Evolutionary conservation across 140 eudicot genomes (phyloP).

Genomic region (Erigeron philadelphicus): DNA sequence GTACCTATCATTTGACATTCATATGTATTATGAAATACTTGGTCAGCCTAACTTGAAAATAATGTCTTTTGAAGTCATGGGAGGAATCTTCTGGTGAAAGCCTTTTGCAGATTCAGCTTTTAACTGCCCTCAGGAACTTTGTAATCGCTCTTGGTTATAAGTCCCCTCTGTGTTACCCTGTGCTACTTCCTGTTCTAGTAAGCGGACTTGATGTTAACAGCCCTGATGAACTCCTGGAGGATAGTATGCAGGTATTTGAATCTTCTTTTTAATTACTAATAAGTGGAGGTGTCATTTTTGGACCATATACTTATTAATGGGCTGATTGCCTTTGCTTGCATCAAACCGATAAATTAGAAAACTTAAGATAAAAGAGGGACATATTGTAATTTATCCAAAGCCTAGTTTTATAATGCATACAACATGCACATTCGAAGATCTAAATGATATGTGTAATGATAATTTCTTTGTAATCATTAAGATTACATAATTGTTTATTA

Average conservation of each 20-base stretch:
- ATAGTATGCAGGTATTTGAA: constrained; percentile 66
- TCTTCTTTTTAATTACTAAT: neutral
- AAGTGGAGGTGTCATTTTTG: neutral
- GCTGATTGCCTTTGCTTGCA: neutral
- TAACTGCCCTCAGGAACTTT: constrained; percentile 78
- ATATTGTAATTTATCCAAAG: neutral
- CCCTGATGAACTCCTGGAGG: constrained; percentile 95
- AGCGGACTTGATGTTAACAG: constrained; percentile 61
- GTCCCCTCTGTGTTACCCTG: constrained; percentile 74
- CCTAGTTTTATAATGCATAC: neutral
- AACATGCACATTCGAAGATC: neutral
- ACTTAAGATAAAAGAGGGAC: neutral
- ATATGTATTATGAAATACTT: neutral
- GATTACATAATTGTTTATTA: neutral
- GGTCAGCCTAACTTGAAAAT: constrained; percentile 23
- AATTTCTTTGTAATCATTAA: neutral
- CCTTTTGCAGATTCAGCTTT: constrained; percentile 94
- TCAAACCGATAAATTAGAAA: neutral
- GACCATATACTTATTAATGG: neutral
- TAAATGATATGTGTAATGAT: neutral
- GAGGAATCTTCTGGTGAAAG: constrained; percentile 93
- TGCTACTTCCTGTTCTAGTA: constrained; percentile 65
- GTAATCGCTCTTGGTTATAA: constrained; percentile 89
- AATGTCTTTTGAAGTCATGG: constrained; percentile 55
- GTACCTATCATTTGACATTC: neutral